phyloP scores from a whole-genome alignment of 208 protist genomes.

The Kentomonas sorsogonicus region DNA sequence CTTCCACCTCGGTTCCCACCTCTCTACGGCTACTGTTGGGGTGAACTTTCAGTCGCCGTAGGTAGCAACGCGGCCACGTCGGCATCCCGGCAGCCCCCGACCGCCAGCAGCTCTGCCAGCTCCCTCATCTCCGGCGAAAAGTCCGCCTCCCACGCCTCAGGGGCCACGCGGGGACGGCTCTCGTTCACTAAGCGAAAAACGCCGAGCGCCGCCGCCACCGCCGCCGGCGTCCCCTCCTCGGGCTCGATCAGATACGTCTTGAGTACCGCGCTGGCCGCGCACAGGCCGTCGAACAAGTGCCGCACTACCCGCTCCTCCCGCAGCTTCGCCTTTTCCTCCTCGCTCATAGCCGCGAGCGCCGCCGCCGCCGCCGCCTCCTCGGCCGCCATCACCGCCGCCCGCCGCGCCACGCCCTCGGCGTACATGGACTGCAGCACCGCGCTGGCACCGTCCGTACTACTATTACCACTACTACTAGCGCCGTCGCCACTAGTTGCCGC shows the following conservation, averaged over 20 bases:
- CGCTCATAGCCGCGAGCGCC: neutral
- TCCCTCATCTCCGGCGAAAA: slow-evolving; percentile 48
- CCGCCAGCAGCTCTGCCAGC: slow-evolving; percentile 26
- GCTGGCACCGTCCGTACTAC: no score
- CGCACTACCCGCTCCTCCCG: slow-evolving; percentile 15
- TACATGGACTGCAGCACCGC: slow-evolving; percentile 39
- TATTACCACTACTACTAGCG: no score
- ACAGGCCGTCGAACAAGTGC: slow-evolving; percentile 56
- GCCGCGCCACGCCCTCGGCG: slow-evolving; percentile 21
- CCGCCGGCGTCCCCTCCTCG: slow-evolving; percentile 13
- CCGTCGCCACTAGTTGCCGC: neutral
- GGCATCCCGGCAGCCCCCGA: no score
- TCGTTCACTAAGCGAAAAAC: slow-evolving; percentile 33
- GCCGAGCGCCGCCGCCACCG: slow-evolving; percentile 27
- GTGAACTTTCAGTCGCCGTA: no score
- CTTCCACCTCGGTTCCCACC: no score
- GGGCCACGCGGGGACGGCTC: slow-evolving; percentile 9
- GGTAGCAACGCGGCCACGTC: no score
- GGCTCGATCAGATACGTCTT: slow-evolving; percentile 39
- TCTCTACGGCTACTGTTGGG: no score
- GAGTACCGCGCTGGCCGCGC: slow-evolving; percentile 44
- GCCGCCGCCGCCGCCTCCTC: slow-evolving; percentile 2
- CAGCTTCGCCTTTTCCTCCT: slow-evolving; percentile 18
- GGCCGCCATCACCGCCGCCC: slow-evolving; percentile 14
- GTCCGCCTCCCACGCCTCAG: slow-evolving; percentile 35